phyloP scores from a whole-genome alignment of 202 grass and related monocot genomes.

The Dendrocalamus latiflorus region DNA sequence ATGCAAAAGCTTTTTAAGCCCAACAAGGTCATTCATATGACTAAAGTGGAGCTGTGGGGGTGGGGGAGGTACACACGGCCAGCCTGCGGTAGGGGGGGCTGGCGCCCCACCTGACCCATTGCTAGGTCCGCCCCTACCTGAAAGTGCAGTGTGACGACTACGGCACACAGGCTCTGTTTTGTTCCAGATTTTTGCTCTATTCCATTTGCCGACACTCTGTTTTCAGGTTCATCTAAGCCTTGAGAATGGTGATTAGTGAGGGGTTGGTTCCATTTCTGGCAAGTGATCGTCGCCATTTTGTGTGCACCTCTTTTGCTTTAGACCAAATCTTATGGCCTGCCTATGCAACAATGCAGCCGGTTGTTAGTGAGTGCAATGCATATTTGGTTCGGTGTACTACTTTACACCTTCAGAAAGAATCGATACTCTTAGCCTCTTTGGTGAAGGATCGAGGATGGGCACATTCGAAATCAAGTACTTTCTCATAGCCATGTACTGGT shows the following conservation, averaged over 20 bases:
- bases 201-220: slow-evolving; percentile 29
- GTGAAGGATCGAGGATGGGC: neutral
- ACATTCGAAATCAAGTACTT: neutral
- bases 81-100: too few species aligned
- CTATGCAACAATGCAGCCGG: slow-evolving; percentile 20
- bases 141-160: slow-evolving; percentile 33
- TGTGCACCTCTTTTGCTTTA: slow-evolving; percentile 24
- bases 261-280: slow-evolving; percentile 22
- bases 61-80: too few species aligned
- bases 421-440: neutral
- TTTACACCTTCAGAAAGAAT: slow-evolving; percentile 5
- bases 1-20: too few species aligned
- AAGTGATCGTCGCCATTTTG: slow-evolving; percentile 5
- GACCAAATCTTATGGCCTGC: slow-evolving; percentile 13
- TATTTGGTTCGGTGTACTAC: slow-evolving; percentile 7
- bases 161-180: neutral
- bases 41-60: too few species aligned
- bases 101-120: too few species aligned
- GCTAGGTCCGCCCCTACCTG: too few species aligned
- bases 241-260: neutral
- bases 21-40: too few species aligned
- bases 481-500: too few species aligned
- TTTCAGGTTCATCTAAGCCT: neutral
- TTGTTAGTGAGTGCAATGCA: slow-evolving; percentile 1
- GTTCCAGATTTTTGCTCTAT: neutral